A percentile compares a stretch with the other conserved stretches of the same genome.
Conservation (phyloP, 2,329 filamentous ascomycete species). For the Aspergillus candidus region DNA sequence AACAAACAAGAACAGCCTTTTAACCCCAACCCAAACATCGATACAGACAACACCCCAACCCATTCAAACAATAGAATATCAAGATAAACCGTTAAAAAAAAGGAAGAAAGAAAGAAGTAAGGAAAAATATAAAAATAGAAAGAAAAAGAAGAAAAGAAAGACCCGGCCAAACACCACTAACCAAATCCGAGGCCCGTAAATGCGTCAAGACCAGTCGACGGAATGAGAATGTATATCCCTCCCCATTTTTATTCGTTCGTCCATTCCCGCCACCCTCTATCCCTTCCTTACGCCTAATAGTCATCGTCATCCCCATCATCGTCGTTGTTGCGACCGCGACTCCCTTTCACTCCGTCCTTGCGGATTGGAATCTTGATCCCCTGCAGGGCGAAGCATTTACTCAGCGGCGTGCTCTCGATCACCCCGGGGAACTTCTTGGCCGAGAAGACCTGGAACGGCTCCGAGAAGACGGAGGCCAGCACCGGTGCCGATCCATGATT, state of each 20-base stretch:
- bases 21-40: no score
- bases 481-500: slow-evolving; percentile 75
- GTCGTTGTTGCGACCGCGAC: slow-evolving; percentile 28
- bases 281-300: slow-evolving; percentile 4
- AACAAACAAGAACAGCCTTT: background rate
- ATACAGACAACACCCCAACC: background rate
- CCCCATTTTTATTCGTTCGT: no score
- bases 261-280: no score
- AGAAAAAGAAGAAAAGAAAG: slow-evolving; percentile 10
- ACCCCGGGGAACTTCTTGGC: slow-evolving; percentile 98
- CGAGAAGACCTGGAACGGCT: slow-evolving; percentile 86
- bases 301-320: slow-evolving; percentile 30
- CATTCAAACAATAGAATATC: background rate
- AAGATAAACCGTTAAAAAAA: background rate
- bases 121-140: slow-evolving; percentile 5
- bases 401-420: slow-evolving; percentile 84
- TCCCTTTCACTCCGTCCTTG: slow-evolving; percentile 64
- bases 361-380: slow-evolving; percentile 96
- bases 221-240: slow-evolving; percentile 2
- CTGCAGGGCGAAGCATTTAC: slow-evolving; percentile 87
- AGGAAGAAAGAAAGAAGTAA: slow-evolving; percentile 34
- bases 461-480: slow-evolving; percentile 77
- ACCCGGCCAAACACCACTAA: slow-evolving; percentile 23
- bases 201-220: slow-evolving; percentile 14
- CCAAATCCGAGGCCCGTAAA: slow-evolving; percentile 19